Evolutionary conservation across 1,139 yeast genomes (phyloP).

Genomic region (Yamadazyma kanchanaburiensis): DNA sequence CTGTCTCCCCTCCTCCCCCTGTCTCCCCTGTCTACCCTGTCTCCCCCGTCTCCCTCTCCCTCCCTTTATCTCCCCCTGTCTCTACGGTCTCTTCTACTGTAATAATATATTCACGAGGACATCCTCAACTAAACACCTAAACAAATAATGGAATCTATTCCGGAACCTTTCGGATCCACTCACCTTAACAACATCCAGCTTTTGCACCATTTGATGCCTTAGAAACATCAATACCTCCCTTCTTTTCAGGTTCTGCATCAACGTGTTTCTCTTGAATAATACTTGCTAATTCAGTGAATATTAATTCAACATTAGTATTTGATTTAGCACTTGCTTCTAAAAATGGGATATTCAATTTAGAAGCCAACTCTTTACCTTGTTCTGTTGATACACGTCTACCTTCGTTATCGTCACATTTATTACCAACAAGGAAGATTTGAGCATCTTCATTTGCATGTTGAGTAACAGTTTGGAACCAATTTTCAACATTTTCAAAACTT

Average conservation of each 20-base stretch:
- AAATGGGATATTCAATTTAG: slow-evolving; percentile 83
- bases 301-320: slow-evolving; percentile 85
- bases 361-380: slow-evolving; percentile 89
- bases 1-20: too few species aligned
- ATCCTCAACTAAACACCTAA: neutral
- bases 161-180: neutral
- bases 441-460: slow-evolving; percentile 97
- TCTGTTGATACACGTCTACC: slow-evolving; percentile 74
- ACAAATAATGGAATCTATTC: too few species aligned
- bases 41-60: too few species aligned
- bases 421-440: slow-evolving; percentile 88
- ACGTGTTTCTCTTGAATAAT: slow-evolving; percentile 77
- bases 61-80: too few species aligned
- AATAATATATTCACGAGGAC: neutral
- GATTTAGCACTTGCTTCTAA: slow-evolving; percentile 96
- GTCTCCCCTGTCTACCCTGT: too few species aligned
- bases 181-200: slow-evolving; percentile 39
- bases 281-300: slow-evolving; percentile 88
- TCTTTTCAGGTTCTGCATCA: slow-evolving; percentile 21
- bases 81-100: too few species aligned
- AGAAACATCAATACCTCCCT: slow-evolving; percentile 46
- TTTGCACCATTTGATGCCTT: slow-evolving; percentile 29
- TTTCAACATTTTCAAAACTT: slow-evolving; percentile 80
- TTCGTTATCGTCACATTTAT: slow-evolving; percentile 87
- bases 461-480: slow-evolving; percentile 93